Percentiles rank a stretch among this genome's conserved stretches.
phyloP scores from a whole-genome alignment of 768 basidiomycete species.

The Lactifluus volemus region DNA sequence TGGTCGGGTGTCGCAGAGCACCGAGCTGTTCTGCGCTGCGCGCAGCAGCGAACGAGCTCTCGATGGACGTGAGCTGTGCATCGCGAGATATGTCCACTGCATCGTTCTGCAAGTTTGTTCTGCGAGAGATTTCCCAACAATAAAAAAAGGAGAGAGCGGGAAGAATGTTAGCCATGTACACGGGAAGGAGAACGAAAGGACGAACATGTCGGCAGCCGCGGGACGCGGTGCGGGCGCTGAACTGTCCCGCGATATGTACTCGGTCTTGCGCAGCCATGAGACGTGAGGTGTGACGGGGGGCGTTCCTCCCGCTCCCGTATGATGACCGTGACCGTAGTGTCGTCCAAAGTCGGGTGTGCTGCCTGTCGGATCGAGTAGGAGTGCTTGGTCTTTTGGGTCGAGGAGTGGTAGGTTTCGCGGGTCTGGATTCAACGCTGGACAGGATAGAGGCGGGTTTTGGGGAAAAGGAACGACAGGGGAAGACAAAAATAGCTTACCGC shows the following conservation, averaged over 20 bases:
- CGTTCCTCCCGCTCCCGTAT: conserved; percentile 34
- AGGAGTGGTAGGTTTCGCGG: conserved; percentile 46
- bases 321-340: conserved; percentile 25
- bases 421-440: conserved; percentile 56
- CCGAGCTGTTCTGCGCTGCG: conserved; percentile 52
- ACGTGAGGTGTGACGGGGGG: conserved; percentile 54
- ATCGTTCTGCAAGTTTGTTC: conserved; percentile 33
- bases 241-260: conserved; percentile 69
- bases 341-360: conserved; percentile 36
- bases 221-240: conserved; percentile 32
- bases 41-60: conserved; percentile 61
- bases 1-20: conserved; percentile 67
- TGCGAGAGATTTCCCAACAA: conserved; percentile 24
- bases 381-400: conserved; percentile 68
- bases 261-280: conserved; percentile 88
- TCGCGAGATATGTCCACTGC: conserved; percentile 59
- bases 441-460: not conserved
- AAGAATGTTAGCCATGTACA: too few species aligned
- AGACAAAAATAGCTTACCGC: conserved; percentile 31
- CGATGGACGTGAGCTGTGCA: conserved; percentile 72
- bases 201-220: conserved; percentile 47
- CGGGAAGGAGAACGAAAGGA: conserved; percentile 1
- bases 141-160: not conserved
- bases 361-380: conserved; percentile 59
- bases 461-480: not conserved